phyloP scores from a whole-genome alignment of 129 eudicot species.

The Arctium lappa region DNA sequence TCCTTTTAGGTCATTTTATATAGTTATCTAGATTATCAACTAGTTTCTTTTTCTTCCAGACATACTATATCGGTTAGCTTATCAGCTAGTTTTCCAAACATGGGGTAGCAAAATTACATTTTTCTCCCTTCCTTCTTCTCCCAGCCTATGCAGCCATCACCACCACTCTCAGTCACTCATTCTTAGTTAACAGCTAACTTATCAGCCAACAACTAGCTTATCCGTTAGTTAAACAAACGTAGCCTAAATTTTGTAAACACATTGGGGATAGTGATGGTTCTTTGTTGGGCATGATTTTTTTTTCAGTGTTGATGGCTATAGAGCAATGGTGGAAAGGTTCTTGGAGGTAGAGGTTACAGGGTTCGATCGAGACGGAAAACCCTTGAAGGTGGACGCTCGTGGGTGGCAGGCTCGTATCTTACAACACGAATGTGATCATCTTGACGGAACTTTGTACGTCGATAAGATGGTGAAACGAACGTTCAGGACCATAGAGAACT shows the following conservation, averaged over 20 bases:
- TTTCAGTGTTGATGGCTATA: slow-evolving; percentile 71
- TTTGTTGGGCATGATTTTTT: not conserved
- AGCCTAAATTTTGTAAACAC: not conserved
- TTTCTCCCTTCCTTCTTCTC: too few relatives aligned
- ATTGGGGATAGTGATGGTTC: not conserved
- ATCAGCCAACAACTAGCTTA: not conserved
- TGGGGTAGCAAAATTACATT: too few relatives aligned
- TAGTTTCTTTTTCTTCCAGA: not conserved
- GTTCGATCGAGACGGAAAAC: slow-evolving; percentile 55
- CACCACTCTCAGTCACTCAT: too few relatives aligned
- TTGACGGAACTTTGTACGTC: slow-evolving; percentile 77
- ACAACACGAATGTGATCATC: slow-evolving; percentile 89
- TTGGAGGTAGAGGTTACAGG: slow-evolving; percentile 82
- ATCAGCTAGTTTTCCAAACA: not conserved
- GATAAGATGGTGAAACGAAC: slow-evolving; percentile 75
- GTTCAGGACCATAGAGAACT: slow-evolving; percentile 65
- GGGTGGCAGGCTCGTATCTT: slow-evolving; percentile 98
- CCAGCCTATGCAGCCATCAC: too few relatives aligned
- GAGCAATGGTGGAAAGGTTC: slow-evolving; percentile 77
- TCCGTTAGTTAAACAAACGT: not conserved
- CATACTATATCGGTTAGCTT: not conserved
- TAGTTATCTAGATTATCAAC: not conserved
- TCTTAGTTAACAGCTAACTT: too few relatives aligned
- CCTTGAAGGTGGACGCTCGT: slow-evolving; percentile 68
- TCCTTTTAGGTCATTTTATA: not conserved